phyloP scores from a whole-genome alignment of 164 flowering plant species.

The Magnolia sinica region DNA sequence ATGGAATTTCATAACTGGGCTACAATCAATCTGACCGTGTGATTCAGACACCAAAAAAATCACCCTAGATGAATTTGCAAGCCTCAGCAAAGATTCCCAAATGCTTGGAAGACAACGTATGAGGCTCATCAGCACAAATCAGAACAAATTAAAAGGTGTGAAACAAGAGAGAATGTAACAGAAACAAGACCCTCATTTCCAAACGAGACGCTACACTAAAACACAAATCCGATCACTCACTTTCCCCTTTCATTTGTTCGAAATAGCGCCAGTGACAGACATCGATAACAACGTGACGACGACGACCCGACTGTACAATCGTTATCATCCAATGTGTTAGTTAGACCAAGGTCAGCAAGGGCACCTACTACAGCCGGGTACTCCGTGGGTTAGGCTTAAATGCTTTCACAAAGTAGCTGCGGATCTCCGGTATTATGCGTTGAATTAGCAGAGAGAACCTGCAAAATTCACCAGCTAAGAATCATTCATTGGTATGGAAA shows the following conservation, averaged over 20 bases:
- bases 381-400: constrained; percentile 49
- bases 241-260: background rate
- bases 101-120: background rate
- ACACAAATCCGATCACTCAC: background rate
- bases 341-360: constrained; percentile 27
- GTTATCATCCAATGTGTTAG: constrained; percentile 19
- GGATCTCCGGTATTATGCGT: constrained; percentile 78
- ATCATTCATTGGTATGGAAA: background rate
- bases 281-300: background rate
- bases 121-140: background rate
- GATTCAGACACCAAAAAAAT: background rate
- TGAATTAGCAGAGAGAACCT: constrained; percentile 71
- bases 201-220: background rate
- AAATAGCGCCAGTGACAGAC: constrained; percentile 2
- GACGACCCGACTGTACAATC: constrained; percentile 16
- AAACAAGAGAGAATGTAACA: background rate
- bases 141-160: background rate
- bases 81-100: background rate
- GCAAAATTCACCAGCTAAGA: constrained; percentile 10
- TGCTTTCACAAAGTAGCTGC: constrained; percentile 58
- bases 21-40: too few species aligned
- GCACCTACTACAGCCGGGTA: constrained; percentile 30
- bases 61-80: background rate
- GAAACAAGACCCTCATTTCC: background rate
- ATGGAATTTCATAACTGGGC: too few species aligned